Evolutionary conservation across 2,329 filamentous ascomycete species (phyloP), one percentile per base, ranked within the genome.

Genomic region (Aspergillus glaucus): DNA sequence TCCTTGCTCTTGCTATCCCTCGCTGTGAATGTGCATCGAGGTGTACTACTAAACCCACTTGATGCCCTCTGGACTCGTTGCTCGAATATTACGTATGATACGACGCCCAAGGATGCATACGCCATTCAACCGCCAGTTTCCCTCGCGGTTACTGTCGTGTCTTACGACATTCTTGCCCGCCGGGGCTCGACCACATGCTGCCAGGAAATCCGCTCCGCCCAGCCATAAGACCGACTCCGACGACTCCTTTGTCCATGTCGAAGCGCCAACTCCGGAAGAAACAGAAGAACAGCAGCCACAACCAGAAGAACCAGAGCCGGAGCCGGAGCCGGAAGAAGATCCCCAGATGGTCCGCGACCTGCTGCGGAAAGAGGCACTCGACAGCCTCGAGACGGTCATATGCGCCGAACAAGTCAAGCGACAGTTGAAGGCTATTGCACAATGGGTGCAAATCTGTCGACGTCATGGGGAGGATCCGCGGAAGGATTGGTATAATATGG

Each of bases 401-500:
- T 54, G 55, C 6, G 46, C 49, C 6, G 55, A 56, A 15, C 52
- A 56, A 32, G 52, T 57, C 32, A 57, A 57, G 22, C 50, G 55
- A n/a, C 53, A 56, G 28, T 37, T 57, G 24, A 47, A 49, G 10
- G 54, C 52, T 7, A 54, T 57, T n/a, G 52, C 56, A 39, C 54
- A 46, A 15, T 57, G 54, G 49, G 50, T 57, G 32, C 49, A 55
- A 42, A 56, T 57, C 30, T 57, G 55, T 32, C 55, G 54, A 21
- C 50, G 54, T 12, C 55, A 57, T 47, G 55, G 55, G 4, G 50
- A 54, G 10, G 55, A 57, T 19, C 55, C 55, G 6, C 48, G 51
- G 39, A 48, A 47, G n/a, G 55, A 57, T 30, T 56, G 55, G 52
- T 58, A 56, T 44, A 56, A 55, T 22, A 55, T 58, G 32, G 52